Base-by-base conservation (phyloP, 805 yeast species). In the Wickerhamiella qilinensis region DNA sequence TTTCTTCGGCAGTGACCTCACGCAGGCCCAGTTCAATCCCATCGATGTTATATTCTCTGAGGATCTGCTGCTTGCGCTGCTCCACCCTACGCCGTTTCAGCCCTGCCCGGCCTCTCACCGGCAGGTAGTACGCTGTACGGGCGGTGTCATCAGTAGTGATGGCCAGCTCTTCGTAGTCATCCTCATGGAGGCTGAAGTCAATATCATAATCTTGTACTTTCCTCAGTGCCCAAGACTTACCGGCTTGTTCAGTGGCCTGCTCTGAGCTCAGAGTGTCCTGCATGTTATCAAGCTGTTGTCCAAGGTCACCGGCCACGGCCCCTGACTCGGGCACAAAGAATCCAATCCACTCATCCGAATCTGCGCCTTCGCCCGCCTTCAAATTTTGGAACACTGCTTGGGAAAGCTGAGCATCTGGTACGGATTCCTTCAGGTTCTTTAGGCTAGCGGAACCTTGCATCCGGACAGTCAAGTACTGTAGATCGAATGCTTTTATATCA, bases 401-500 rank as follows among this genome's bases (percentile, higher is more conserved):
- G 38, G 48, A 48, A 29, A 62, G 59, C 47, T 46, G 45, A 18
- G 37, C 53, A 30, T 28, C 38, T 32, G 46, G 27, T 18, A 47
- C 47, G 19, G 43, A 33, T 21, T 41, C 36, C 41, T 47, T 48
- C 20, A 43, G 40, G 17, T 49, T 46, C 22, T 46, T 40, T 25
- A 65, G 52, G 4, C 66, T 58, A 0, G 73, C 73, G 38, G 69
- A 65, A 17, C 73, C 74, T 16, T 60, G 58, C 53, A 53, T 53
- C 38, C 49, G 47, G 38, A 56, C 58, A 34, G 48, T 50, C 42
- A 45, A 42, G 43, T 45, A 84, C 38, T 68, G 71, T 48, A 82
- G 76, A 58, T 91, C 98, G 69, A 84, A 67, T 68, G 81, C 71
- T n/a, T 88, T 75, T 8, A 91, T 75, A 57, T 91, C 96, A 6